Evolutionary conservation across 345 rosid species (phyloP).

Genomic region (Salix caprea): DNA sequence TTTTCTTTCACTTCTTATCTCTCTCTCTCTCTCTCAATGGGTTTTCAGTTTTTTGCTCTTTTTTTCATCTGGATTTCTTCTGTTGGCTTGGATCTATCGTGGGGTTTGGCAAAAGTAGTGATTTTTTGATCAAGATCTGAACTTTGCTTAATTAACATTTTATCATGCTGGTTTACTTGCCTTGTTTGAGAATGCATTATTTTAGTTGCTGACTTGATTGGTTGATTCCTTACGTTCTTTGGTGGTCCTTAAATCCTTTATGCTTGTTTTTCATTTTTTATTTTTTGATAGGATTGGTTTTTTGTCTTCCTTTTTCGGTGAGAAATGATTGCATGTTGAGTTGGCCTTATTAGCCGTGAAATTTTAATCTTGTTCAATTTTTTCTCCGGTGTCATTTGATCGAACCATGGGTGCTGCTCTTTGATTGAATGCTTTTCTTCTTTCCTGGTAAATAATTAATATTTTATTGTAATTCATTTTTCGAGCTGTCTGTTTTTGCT

Average conservation of each 20-base stretch:
- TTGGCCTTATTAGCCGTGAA: slow-evolving; percentile 1
- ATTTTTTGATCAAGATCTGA: slow-evolving; percentile 43
- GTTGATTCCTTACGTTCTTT: slow-evolving; percentile 15
- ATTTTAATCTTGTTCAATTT: not conserved
- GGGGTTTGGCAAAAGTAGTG: slow-evolving; percentile 17
- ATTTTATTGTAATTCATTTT: not conserved
- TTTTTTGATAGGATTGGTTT: not conserved
- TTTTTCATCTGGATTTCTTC: slow-evolving; percentile 30
- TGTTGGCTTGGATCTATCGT: slow-evolving; percentile 38
- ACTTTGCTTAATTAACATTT: slow-evolving; percentile 14
- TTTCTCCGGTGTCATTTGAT: not conserved
- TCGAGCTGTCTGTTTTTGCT: slow-evolving; percentile 11
- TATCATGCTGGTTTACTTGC: slow-evolving; percentile 7
- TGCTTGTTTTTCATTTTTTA: slow-evolving; percentile 8
- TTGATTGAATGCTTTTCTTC: slow-evolving; percentile 4
- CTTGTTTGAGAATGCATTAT: slow-evolving; percentile 20
- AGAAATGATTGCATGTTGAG: not conserved
- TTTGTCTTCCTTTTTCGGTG: not conserved
- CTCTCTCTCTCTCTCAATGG: slow-evolving; percentile 6
- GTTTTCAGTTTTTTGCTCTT: not conserved
- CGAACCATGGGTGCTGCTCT: slow-evolving; percentile 12
- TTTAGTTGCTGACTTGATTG: slow-evolving; percentile 10
- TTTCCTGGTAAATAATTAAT: not conserved
- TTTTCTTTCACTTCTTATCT: slow-evolving; percentile 8
- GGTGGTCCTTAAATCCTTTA: slow-evolving; percentile 29